These are phyloP conservation scores for Isatis lusitanica DNA, from an alignment of 441 rosid species.

Conservation along the genomic window DNA sequence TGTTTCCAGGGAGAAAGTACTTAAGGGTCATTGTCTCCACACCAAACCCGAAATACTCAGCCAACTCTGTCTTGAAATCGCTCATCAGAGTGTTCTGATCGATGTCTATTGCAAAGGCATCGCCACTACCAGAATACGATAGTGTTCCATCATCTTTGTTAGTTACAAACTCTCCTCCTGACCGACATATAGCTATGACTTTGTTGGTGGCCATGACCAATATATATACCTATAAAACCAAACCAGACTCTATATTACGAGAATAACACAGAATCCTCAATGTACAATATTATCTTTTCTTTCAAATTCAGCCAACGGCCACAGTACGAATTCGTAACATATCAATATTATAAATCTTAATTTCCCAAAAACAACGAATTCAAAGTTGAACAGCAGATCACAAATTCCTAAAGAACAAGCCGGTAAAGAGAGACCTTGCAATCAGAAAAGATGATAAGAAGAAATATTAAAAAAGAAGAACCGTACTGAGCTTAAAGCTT, in stretches of 20 bases:
- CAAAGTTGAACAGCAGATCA: conserved; percentile 3
- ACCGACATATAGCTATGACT: conserved; percentile 84
- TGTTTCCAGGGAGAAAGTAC: conserved; percentile 75
- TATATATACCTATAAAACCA: background rate
- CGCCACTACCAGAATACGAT: conserved; percentile 66
- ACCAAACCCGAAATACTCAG: conserved; percentile 60
- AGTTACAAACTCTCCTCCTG: conserved; percentile 77
- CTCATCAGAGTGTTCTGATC: conserved; percentile 54
- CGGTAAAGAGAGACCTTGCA: background rate
- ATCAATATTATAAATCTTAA: conserved; percentile 6
- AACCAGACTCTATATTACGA: background rate
- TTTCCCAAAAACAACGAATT: background rate
- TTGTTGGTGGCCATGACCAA: conserved; percentile 68
- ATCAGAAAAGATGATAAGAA: background rate
- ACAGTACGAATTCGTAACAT: background rate
- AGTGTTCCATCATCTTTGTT: conserved; percentile 71
- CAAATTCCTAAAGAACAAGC: background rate
- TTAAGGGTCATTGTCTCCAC: conserved; percentile 50
- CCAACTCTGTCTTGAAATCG: conserved; percentile 70
- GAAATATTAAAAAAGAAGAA: background rate
- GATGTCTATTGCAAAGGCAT: conserved; percentile 78
- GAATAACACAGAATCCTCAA: background rate
- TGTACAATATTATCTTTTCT: background rate
- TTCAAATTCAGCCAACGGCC: background rate
- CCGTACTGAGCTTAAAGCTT: conserved; percentile 8